Base-by-base conservation (phyloP, 2,329 filamentous ascomycete genomes). In the Claviceps arundinis region DNA sequence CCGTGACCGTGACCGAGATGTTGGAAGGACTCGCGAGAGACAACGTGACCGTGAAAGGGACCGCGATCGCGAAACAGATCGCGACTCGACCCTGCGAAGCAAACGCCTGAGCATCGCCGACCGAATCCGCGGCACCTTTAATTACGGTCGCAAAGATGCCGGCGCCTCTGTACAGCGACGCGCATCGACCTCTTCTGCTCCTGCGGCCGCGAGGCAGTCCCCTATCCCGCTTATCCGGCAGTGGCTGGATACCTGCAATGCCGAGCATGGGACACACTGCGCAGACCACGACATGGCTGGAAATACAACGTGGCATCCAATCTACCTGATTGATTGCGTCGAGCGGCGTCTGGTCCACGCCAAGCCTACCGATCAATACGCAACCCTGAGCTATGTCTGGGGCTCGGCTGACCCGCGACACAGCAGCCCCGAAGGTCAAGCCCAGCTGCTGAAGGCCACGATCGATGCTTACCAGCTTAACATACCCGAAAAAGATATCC, bases 331-430 rank as follows among this genome's bases (percentile, higher is more conserved):
- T 52, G 70, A 73, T 54, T 65, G 65, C 13, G 64, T 68, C 37
- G 67, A 71, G 44, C 62, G 65, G 6, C 60, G 66, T 46, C 60
- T 73, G 22, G 69, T 73, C 5, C 64, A 62, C 16, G 62, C 69
- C 14, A 63, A 65, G n/a, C 63, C 67, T 2, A 59, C 60, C 9
- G 69, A 73, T 47, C 61, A 68, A 37, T 74, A 73, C 48, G 57
- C 72, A 4, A 68, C 71, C n/a, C 62, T 74, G 24, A 73, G 71
- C 61, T 74, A 74, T 56, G 70, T 73, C 37, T 72, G 69, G 63
- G 69, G 68, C 7, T 56, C 61, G 3, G 57, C 58, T 4, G 46
- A 50, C n/a, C 56, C 52, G 30, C 64, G 62, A n/a, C 59, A 56
- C 26, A 60, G 59, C 14, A 55, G 58, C 13, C 56, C 62, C 4